A percentile compares a stretch with the other conserved stretches of the same genome.
phyloP scores from a whole-genome alignment of 164 flowering plant genomes.

The Annona cherimola region DNA sequence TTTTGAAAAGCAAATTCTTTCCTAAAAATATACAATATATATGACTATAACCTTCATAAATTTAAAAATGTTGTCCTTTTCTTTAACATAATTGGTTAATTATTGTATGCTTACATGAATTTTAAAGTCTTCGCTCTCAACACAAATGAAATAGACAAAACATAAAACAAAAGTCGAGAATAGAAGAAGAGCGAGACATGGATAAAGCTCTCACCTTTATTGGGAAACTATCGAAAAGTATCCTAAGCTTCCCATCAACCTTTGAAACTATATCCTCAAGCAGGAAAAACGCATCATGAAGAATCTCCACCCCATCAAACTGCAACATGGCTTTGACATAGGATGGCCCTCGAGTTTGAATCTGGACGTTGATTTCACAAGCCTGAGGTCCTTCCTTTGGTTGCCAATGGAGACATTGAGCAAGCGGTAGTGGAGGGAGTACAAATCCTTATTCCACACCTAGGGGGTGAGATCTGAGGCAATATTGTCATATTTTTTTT shows the following conservation, averaged over 20 bases:
- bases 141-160: too few species aligned
- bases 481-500: too few species aligned
- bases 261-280: constrained; percentile 54
- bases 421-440: constrained; percentile 45
- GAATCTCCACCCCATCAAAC: constrained; percentile 56
- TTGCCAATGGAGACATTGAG: constrained; percentile 52
- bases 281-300: constrained; percentile 59
- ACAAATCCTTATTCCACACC: constrained; percentile 55
- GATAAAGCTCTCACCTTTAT: constrained; percentile 38
- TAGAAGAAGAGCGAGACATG: background rate
- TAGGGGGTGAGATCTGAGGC: constrained; percentile 38
- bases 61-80: too few species aligned
- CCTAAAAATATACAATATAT: too few species aligned
- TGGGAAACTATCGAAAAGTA: constrained; percentile 56
- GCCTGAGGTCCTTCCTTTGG: constrained; percentile 59
- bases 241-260: constrained; percentile 49
- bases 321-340: constrained; percentile 57
- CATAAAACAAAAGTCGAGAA: background rate
- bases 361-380: constrained; percentile 46
- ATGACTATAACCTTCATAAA: too few species aligned
- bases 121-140: too few species aligned
- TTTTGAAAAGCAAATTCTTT: too few species aligned
- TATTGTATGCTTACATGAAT: too few species aligned
- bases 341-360: constrained; percentile 46
- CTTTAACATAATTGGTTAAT: too few species aligned